Conservation (phyloP, 1,284 basidiomycete species). For the Sporisorium exsertum region DNA sequence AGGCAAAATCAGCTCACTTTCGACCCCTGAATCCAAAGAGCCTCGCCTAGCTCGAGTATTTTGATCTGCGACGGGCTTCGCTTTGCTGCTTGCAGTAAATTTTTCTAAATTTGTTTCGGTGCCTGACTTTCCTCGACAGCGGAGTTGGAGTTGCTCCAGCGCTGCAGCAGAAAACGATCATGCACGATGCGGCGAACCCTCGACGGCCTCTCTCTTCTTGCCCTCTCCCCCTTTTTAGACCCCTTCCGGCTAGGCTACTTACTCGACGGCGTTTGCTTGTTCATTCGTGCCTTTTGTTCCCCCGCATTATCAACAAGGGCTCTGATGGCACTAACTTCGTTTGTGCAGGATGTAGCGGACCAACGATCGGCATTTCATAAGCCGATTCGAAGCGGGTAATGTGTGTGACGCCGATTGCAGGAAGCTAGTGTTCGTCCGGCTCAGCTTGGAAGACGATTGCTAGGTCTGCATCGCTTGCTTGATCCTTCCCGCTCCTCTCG, state of each 20-base stretch:
- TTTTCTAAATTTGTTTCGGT: neutral
- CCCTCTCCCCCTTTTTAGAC: too few species aligned
- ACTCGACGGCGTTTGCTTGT: neutral
- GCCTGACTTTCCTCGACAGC: neutral
- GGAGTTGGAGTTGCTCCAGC: neutral
- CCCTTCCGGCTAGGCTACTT: neutral
- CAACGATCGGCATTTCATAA: neutral
- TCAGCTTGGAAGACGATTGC: neutral
- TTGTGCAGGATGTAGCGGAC: neutral
- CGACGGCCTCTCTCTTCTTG: neutral
- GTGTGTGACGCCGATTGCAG: neutral
- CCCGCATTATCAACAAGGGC: neutral
- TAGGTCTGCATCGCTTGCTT: neutral
- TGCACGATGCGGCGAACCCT: constrained; percentile 4
- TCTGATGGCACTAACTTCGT: too few species aligned
- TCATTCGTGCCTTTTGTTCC: neutral
- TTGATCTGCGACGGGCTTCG: constrained; percentile 6
- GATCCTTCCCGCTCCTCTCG: neutral
- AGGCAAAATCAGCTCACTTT: constrained; percentile 19
- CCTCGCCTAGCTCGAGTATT: constrained; percentile 1
- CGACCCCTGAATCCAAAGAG: neutral
- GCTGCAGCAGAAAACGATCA: neutral
- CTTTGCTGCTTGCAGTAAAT: neutral
- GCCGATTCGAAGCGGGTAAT: neutral
- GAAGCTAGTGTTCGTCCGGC: too few species aligned